phyloP scores from a whole-genome alignment of 2,329 filamentous ascomycete genomes.

The Arachnopeziza araneosa region DNA sequence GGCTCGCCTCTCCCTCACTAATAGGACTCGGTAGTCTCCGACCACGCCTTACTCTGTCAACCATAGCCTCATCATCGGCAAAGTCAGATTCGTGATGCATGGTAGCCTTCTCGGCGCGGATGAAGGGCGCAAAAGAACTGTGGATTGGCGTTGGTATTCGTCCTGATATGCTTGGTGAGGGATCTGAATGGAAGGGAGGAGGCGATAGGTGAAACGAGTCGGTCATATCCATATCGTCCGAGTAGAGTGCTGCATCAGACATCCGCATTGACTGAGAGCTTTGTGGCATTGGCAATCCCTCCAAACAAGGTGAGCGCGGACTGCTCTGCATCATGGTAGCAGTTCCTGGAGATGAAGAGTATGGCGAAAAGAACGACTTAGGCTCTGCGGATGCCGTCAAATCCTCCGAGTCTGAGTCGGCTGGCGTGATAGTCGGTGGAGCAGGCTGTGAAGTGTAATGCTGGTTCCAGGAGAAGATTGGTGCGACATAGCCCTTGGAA shows the following conservation, averaged over 20 bases:
- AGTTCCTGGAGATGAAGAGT: slow-evolving; percentile 17
- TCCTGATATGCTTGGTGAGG: slow-evolving; percentile 22
- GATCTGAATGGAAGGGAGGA: slow-evolving; percentile 26
- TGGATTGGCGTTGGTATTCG: slow-evolving; percentile 33
- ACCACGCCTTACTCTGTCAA: slow-evolving; percentile 23
- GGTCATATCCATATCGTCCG: slow-evolving; percentile 30
- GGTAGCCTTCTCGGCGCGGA: slow-evolving; percentile 19
- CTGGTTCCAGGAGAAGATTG: slow-evolving; percentile 15
- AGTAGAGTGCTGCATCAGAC: slow-evolving; percentile 21
- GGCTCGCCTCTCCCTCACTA: slow-evolving; percentile 30
- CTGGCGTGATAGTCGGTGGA: slow-evolving; percentile 29
- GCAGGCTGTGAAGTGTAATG: slow-evolving; percentile 20
- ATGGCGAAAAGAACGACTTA: slow-evolving; percentile 24
- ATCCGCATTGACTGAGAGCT: slow-evolving; percentile 23
- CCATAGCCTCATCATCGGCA: slow-evolving; percentile 23
- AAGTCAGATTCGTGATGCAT: slow-evolving; percentile 15
- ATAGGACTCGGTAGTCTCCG: slow-evolving; percentile 31
- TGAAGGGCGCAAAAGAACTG: slow-evolving; percentile 26
- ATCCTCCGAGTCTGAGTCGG: slow-evolving; percentile 28
- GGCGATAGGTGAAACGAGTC: slow-evolving; percentile 27
- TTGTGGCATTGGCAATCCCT: slow-evolving; percentile 6
- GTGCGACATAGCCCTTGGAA: slow-evolving; percentile 13
- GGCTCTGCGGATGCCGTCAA: slow-evolving; percentile 19
- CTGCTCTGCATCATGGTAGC: slow-evolving; percentile 16
- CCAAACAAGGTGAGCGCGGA: slow-evolving; percentile 14